These are phyloP conservation scores for Trichomonas tenax DNA, from an alignment of 208 protist genomes.

Conservation along the genomic window DNA sequence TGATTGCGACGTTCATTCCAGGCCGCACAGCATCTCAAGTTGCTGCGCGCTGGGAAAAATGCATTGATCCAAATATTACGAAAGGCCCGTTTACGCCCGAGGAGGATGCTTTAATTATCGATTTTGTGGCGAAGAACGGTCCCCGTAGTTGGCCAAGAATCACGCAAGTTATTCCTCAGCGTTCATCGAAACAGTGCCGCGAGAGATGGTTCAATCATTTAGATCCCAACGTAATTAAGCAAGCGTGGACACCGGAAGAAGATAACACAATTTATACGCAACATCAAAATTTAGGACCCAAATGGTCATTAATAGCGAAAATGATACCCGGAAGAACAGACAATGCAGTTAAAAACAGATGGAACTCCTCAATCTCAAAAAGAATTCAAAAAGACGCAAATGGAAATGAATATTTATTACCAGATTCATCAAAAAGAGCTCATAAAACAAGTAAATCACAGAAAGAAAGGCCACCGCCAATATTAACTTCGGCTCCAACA, in stretches of 20 bases:
- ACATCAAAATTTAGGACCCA: background rate
- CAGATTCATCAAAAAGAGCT: background rate
- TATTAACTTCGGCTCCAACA: background rate
- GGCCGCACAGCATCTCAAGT: background rate
- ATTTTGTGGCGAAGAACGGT: background rate
- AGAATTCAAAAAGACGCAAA: background rate
- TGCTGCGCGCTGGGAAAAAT: constrained; percentile 6
- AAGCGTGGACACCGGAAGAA: background rate
- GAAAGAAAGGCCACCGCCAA: background rate
- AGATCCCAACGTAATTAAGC: background rate
- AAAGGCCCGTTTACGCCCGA: constrained; percentile 9
- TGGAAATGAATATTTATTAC: constrained; percentile 1
- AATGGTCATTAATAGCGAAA: constrained; percentile 7
- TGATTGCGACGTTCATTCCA: background rate
- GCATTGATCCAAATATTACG: background rate
- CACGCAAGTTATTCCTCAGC: background rate
- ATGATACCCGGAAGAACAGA: constrained; percentile 36
- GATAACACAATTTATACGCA: background rate
- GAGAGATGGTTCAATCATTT: constrained; percentile 20
- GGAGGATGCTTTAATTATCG: background rate
- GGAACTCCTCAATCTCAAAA: constrained; percentile 41
- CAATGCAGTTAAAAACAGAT: constrained; percentile 46
- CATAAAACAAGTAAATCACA: background rate
- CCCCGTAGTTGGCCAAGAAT: background rate
- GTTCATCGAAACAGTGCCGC: background rate